A percentile compares a stretch with the other conserved stretches of the same genome.
Conservation (phyloP, 1,284 basidiomycete species). For the Pterulicium gracile region DNA sequence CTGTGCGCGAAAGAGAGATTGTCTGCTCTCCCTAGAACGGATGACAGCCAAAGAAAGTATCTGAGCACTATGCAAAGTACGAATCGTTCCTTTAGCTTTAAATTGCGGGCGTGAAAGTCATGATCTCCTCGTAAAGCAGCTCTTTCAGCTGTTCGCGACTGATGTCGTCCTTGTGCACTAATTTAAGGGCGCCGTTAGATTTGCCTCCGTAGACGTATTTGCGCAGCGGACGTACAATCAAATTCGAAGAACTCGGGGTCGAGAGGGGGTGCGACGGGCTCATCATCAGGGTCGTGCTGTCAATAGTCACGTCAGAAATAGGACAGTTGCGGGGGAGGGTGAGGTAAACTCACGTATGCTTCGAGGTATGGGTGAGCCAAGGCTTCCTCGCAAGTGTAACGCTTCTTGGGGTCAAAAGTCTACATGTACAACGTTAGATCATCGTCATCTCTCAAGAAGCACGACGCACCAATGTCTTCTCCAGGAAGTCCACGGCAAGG, state of each 20-base stretch:
- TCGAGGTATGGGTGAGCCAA: constrained; percentile 86
- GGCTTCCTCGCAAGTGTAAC: constrained; percentile 87
- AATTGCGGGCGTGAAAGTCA: constrained; percentile 64
- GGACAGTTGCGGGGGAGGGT: constrained; percentile 6
- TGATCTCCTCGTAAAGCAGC: constrained; percentile 60
- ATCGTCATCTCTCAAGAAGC: constrained; percentile 3
- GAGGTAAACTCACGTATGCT: constrained; percentile 58
- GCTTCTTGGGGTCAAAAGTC: constrained; percentile 91
- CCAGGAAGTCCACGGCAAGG: constrained; percentile 83
- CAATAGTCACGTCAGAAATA: constrained; percentile 1
- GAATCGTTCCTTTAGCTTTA: constrained; percentile 38
- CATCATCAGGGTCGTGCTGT: constrained; percentile 86
- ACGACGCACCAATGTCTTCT: constrained; percentile 71
- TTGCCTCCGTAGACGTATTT: constrained; percentile 3
- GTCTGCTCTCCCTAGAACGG: too few relatives aligned
- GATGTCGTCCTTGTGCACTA: constrained; percentile 90
- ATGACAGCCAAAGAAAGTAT: too few relatives aligned
- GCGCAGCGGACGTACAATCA: constrained; percentile 35
- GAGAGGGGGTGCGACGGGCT: constrained; percentile 84
- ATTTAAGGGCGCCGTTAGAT: too few relatives aligned
- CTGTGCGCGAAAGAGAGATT: too few relatives aligned
- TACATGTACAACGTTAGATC: constrained; percentile 20
- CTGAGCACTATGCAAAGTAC: too few relatives aligned
- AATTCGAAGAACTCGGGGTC: constrained; percentile 92
- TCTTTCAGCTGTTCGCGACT: constrained; percentile 74